Conservation (phyloP, 1,284 basidiomycete species). For the Pterula multifida region DNA sequence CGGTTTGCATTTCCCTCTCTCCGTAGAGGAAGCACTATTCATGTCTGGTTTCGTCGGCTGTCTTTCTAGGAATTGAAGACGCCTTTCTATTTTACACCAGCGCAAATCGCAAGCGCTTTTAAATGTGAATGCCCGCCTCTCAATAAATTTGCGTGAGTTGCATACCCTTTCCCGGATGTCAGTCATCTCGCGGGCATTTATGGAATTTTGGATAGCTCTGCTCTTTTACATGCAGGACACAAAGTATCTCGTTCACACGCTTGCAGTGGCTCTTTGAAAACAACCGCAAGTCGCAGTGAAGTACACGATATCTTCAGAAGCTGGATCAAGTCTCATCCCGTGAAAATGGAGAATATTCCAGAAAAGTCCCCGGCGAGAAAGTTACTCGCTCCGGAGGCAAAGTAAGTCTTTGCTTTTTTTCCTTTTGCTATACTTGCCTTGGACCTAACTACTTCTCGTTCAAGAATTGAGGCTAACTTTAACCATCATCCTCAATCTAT, state of each 20-base stretch:
- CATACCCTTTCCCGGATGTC: neutral
- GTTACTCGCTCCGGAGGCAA: slow-evolving; percentile 54
- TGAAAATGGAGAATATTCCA: slow-evolving; percentile 71
- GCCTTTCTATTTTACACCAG: slow-evolving; percentile 90
- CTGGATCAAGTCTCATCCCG: slow-evolving; percentile 75
- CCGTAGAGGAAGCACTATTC: neutral
- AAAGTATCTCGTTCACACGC: slow-evolving; percentile 86
- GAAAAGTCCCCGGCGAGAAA: slow-evolving; percentile 56
- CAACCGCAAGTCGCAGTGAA: slow-evolving; percentile 62
- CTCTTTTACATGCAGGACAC: slow-evolving; percentile 79
- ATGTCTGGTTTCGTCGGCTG: slow-evolving; percentile 3
- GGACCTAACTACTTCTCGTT: no score
- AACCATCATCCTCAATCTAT: slow-evolving; percentile 55
- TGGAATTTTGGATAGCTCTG: slow-evolving; percentile 50
- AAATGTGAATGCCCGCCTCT: slow-evolving; percentile 74
- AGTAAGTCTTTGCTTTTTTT: slow-evolving; percentile 28
- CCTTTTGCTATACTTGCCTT: slow-evolving; percentile 8
- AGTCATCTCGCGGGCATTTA: slow-evolving; percentile 1
- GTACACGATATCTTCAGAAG: slow-evolving; percentile 78
- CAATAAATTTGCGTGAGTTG: slow-evolving; percentile 59
- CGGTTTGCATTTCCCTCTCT: slow-evolving; percentile 36
- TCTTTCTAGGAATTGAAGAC: slow-evolving; percentile 57
- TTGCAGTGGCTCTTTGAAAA: slow-evolving; percentile 83
- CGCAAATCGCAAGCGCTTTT: slow-evolving; percentile 72
- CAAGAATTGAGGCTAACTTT: slow-evolving; percentile 67